Evolutionary conservation across 441 rosid genomes (phyloP).

Genomic region (Aleurites moluccanus): DNA sequence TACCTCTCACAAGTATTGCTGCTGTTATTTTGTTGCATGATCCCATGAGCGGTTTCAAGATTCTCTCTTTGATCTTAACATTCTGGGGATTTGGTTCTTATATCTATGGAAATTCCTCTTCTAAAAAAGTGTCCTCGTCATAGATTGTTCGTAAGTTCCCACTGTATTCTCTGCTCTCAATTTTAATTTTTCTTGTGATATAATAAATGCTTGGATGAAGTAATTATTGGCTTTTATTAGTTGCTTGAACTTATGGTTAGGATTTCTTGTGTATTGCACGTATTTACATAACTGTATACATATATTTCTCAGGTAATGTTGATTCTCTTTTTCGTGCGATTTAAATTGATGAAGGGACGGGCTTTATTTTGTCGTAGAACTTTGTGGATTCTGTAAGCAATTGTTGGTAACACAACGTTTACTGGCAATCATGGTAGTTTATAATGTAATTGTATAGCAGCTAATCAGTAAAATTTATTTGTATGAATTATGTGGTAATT

Average conservation of each 20-base stretch:
- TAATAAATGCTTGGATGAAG: background rate
- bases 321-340: background rate
- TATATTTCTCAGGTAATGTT: background rate
- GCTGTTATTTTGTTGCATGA: slow-evolving; percentile 73
- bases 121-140: slow-evolving; percentile 31
- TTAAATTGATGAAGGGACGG: background rate
- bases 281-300: background rate
- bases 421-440: too few species aligned
- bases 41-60: slow-evolving; percentile 86
- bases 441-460: too few species aligned
- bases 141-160: background rate
- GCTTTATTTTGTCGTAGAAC: background rate
- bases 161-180: background rate
- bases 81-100: slow-evolving; percentile 79
- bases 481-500: background rate
- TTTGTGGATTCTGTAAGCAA: background rate
- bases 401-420: too few species aligned
- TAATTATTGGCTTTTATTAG: background rate
- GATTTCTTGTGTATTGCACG: background rate
- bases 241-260: background rate
- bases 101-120: slow-evolving; percentile 50
- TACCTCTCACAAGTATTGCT: slow-evolving; percentile 71
- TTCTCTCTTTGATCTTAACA: slow-evolving; percentile 59
- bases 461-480: too few species aligned
- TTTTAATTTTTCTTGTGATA: background rate